Conservation (phyloP, 2,329 filamentous ascomycete genomes). For the Penicillium thymicola region DNA sequence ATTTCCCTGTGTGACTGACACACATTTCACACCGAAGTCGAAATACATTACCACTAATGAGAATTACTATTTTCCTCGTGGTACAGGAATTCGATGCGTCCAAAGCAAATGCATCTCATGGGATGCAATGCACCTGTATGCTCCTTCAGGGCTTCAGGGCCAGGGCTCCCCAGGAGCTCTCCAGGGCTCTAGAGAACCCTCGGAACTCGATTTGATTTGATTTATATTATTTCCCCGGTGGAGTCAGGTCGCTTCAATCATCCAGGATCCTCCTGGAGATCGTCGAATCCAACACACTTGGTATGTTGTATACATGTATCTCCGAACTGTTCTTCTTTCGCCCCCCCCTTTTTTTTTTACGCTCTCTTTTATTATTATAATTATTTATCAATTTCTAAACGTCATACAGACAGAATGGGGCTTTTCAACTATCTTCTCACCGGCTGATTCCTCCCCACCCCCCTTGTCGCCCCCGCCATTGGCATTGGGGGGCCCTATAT, state of each 20-base stretch:
- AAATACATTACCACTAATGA: conserved; percentile 11
- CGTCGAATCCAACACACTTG: conserved; percentile 3
- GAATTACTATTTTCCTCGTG: conserved; percentile 9
- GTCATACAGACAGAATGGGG: conserved; percentile 6
- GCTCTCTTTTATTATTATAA: not conserved
- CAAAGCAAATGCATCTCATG: conserved; percentile 8
- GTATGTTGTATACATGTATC: conserved; percentile 10
- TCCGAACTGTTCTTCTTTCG: conserved; percentile 7
- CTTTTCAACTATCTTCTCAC: conserved; percentile 4
- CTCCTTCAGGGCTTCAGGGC: not conserved
- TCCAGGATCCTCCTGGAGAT: conserved; percentile 17
- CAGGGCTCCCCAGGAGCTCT: too few species aligned
- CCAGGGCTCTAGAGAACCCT: too few species aligned
- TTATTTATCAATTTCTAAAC: conserved; percentile 2
- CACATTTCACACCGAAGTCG: conserved; percentile 7
- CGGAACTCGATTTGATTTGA: not conserved
- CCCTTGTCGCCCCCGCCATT: conserved; percentile 14
- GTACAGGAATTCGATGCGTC: conserved; percentile 11
- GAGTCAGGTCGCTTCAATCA: conserved; percentile 14
- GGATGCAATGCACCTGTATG: conserved; percentile 10
- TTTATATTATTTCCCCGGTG: not conserved
- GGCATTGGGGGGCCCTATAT: conserved; percentile 22
- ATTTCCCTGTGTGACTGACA: conserved; percentile 7
- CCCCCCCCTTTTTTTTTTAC: not conserved
- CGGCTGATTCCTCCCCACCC: conserved; percentile 6